Base-by-base conservation (phyloP, 169 alveolate genomes). In the Eimeria mitis region DNA sequence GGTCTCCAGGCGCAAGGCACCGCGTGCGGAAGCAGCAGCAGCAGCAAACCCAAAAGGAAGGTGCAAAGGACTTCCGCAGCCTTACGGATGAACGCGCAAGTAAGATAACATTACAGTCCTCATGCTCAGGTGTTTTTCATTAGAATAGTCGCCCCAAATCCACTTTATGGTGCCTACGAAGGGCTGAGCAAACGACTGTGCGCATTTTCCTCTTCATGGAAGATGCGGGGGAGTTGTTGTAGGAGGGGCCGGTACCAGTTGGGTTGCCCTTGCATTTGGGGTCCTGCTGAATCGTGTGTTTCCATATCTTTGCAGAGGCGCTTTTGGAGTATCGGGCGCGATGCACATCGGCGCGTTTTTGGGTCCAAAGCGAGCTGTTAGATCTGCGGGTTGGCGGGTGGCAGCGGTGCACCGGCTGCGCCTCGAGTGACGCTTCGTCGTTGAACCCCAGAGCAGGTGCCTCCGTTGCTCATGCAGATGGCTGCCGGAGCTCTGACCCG, bases 341-440 rank as follows among this genome's bases (percentile, higher is more conserved):
- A 44, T 85, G 92, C 92, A 85, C 92, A 16, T 56, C 92, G 34
- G 92, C 92, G 79, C 92, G 92, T 25, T 85, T 85, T 34, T 85
- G 92, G 92, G 52, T 85, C 47, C 92, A 85, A 61, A 85, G 92
- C 31, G 81, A 85, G 79, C 52, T 85, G 92, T 56, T 85, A 34
- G 92, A 85, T 63, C 79, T 85, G 71, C 92, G 79, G 28, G 92
- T 85, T 85, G 79, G 92, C 61, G 76, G 92, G 28, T 63, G 52
- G 49, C 61, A 61, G 44, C 65, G 40, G 25, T 56, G 79, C 59
- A 63, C 59, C 81, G 90, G 73, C 52, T 47, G 73, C 90, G 90
- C 90, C 68, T 49, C 31, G 73, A 40, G 68, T 34, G 75, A 56
- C 61, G 59, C 21, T 19, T 19, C 44, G 25, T 31, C 37, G 28